Evolutionary conservation across 2,329 filamentous ascomycete species (phyloP).

Genomic region (Ophiostoma quercus): DNA sequence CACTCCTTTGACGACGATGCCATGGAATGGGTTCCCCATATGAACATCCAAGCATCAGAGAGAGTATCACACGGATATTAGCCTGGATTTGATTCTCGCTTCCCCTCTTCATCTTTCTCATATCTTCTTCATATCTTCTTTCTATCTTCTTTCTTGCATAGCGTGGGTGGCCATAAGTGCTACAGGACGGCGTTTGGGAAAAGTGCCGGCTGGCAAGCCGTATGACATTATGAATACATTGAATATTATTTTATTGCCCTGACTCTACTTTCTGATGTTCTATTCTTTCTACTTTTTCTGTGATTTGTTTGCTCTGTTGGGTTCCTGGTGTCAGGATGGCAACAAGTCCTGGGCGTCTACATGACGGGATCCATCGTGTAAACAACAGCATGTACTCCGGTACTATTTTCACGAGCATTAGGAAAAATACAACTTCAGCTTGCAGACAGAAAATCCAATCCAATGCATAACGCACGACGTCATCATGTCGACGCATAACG

Average conservation of each 20-base stretch:
- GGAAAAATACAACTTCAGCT: not conserved
- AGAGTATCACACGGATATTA: not conserved
- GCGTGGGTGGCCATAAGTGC: not conserved
- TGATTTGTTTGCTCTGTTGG: too few relatives aligned
- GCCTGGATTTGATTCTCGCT: not conserved
- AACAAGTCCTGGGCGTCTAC: too few relatives aligned
- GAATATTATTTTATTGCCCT: not conserved
- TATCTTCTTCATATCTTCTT: not conserved
- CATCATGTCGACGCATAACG: not conserved
- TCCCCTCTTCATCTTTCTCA: not conserved
- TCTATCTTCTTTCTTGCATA: not conserved
- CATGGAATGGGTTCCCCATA: slow-evolving; percentile 28
- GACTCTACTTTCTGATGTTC: not conserved
- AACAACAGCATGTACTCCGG: too few relatives aligned
- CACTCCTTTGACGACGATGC: slow-evolving; percentile 26
- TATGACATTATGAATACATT: not conserved
- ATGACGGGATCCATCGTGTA: too few relatives aligned
- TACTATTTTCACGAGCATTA: too few relatives aligned
- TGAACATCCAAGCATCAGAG: not conserved
- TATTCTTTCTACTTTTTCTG: too few relatives aligned
- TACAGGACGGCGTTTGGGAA: not conserved
- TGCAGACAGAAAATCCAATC: not conserved
- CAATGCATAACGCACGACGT: not conserved
- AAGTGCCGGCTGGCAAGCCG: not conserved
- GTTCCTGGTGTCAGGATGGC: too few relatives aligned